Conservation (phyloP, 768 basidiomycete genomes). For the Symmetrospora coprosmae region DNA sequence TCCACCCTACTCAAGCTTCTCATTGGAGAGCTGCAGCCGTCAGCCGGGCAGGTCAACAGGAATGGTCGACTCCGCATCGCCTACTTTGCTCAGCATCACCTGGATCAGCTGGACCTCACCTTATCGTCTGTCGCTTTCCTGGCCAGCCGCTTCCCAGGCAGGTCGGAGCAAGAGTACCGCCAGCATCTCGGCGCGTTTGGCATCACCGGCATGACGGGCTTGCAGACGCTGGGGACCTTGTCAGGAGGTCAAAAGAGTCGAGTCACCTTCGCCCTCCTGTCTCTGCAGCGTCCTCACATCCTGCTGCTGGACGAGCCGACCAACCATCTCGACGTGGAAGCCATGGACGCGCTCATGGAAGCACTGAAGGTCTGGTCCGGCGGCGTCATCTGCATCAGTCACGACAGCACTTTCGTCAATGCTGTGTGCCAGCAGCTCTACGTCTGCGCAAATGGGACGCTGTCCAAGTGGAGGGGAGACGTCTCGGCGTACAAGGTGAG, state of each 20-base stretch:
- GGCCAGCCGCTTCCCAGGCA: constrained; percentile 79
- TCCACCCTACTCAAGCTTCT: constrained; percentile 92
- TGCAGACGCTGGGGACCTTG: constrained; percentile 1
- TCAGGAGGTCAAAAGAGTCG: constrained; percentile 72
- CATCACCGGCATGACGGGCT: constrained; percentile 4
- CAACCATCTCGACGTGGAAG: constrained; percentile 42
- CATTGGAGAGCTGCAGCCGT: constrained; percentile 63
- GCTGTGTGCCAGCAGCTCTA: constrained; percentile 32
- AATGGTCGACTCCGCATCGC: constrained; percentile 71
- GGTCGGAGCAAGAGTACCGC: constrained; percentile 90
- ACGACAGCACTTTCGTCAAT: constrained; percentile 10
- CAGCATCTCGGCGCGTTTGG: constrained; percentile 64
- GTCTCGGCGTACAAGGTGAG: constrained; percentile 16
- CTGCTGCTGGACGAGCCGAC: constrained; percentile 68
- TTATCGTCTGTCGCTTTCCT: constrained; percentile 91
- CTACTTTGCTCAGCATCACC: constrained; percentile 91
- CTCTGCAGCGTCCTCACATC: constrained; percentile 64
- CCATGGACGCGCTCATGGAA: constrained; percentile 84
- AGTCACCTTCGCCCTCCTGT: constrained; percentile 63
- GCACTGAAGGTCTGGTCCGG: constrained; percentile 44
- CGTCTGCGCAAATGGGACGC: constrained; percentile 19
- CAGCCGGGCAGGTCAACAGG: constrained; percentile 64
- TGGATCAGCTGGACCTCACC: constrained; percentile 68
- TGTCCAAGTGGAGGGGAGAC: constrained; percentile 26
- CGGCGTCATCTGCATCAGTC: constrained; percentile 30